A percentile compares a stretch with the other conserved stretches of the same genome.
Conservation (phyloP, 768 basidiomycete genomes). For the Trametes cinnabarina region DNA sequence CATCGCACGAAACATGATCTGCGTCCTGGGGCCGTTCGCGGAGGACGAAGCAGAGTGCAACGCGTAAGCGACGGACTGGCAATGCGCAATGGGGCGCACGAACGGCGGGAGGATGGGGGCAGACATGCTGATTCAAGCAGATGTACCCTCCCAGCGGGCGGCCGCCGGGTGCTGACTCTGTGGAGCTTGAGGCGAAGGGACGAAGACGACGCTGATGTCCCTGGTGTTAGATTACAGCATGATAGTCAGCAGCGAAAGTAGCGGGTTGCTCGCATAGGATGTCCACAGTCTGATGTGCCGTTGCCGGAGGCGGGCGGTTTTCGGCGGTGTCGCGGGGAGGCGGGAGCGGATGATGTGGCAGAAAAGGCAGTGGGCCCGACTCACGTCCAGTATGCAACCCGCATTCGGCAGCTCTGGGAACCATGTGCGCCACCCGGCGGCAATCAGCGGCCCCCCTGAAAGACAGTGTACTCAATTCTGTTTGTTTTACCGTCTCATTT, state of each 20-base stretch:
- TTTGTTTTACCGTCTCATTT: too few species aligned
- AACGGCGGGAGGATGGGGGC: not conserved
- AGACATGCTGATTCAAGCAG: conserved; percentile 2
- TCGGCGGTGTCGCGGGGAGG: not conserved
- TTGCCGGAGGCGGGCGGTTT: not conserved
- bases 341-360: not conserved
- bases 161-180: too few species aligned
- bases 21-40: conserved; percentile 12
- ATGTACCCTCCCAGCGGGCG: not conserved
- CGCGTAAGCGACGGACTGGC: not conserved
- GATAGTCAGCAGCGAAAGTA: too few species aligned
- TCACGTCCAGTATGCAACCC: not conserved
- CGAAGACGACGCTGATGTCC: not conserved
- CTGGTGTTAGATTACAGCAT: not conserved
- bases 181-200: not conserved
- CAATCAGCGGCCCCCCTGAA: not conserved
- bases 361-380: conserved; percentile 2
- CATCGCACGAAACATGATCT: conserved; percentile 8
- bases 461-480: not conserved
- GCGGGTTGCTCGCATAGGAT: not conserved
- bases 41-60: conserved; percentile 5
- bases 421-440: not conserved
- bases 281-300: not conserved
- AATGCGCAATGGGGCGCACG: not conserved
- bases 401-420: not conserved